Evolutionary conservation across 306 rosid genomes (phyloP).

Genomic region (Inga laurina): DNA sequence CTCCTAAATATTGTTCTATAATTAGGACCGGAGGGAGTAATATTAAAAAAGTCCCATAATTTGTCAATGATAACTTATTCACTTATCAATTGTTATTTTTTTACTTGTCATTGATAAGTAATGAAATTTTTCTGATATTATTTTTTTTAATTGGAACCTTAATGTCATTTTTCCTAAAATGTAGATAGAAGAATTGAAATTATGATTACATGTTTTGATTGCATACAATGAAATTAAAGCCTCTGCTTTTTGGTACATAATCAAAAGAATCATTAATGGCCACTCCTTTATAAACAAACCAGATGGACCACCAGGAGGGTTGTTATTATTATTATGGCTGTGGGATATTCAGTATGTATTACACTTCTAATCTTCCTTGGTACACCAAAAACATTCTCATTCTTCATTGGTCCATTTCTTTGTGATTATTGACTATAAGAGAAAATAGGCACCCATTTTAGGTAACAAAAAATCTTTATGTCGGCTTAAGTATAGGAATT

Average conservation of each 20-base stretch:
- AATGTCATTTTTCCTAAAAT: too few species aligned
- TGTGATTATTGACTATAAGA: conserved; percentile 40
- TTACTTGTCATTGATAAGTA: too few species aligned
- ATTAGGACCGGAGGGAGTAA: too few species aligned
- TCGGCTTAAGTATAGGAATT: conserved; percentile 49
- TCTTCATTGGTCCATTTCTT: conserved; percentile 44
- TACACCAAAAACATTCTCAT: conserved; percentile 46
- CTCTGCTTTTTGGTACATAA: conserved; percentile 38
- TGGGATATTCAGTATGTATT: conserved; percentile 37
- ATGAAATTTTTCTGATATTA: too few species aligned
- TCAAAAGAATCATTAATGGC: conserved; percentile 39
- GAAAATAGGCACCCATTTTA: conserved; percentile 44
- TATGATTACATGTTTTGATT: neutral
- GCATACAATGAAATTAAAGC: conserved; percentile 29
- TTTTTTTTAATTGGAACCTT: too few species aligned
- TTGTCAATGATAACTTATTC: too few species aligned
- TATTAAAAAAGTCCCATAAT: too few species aligned
- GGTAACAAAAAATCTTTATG: conserved; percentile 50
- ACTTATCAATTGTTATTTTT: too few species aligned
- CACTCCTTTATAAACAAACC: conserved; percentile 13
- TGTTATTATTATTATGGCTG: conserved; percentile 27
- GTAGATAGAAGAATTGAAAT: neutral
- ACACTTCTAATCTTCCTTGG: conserved; percentile 48
- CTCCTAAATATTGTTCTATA: too few species aligned
- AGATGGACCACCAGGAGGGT: conserved; percentile 47